These are phyloP conservation scores for Lactarius evosmus DNA, from an alignment of 768 basidiomycete genomes.

Conservation along the genomic window DNA sequence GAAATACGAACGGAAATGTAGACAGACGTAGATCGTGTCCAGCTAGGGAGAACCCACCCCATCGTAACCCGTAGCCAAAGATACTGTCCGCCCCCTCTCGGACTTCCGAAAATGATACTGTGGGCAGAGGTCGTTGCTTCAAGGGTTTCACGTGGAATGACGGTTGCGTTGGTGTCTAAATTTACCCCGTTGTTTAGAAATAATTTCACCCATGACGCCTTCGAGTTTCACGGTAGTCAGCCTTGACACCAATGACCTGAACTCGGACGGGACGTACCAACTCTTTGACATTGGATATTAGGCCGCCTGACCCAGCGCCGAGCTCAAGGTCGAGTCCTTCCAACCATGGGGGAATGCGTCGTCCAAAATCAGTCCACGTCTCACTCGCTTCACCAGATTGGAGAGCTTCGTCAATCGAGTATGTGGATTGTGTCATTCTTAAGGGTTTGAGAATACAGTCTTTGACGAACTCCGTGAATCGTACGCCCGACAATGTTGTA, in stretches of 20 bases:
- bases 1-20: background rate
- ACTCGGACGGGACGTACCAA: conserved; percentile 36
- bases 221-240: background rate
- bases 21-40: conserved; percentile 40
- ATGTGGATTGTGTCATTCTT: conserved; percentile 42
- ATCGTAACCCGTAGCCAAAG: conserved; percentile 44
- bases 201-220: conserved; percentile 42
- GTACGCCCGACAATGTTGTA: conserved; percentile 33
- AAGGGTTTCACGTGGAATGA: conserved; percentile 37
- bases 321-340: conserved; percentile 30
- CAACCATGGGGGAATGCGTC: conserved; percentile 37
- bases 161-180: conserved; percentile 32
- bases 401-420: conserved; percentile 36
- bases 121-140: conserved; percentile 36
- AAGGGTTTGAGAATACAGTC: conserved; percentile 42
- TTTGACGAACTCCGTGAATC: conserved; percentile 41
- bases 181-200: conserved; percentile 38
- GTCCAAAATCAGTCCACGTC: conserved; percentile 35
- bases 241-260: background rate
- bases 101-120: conserved; percentile 27
- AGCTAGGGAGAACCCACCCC: conserved; percentile 38
- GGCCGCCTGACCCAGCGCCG: conserved; percentile 41
- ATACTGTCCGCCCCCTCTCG: conserved; percentile 28
- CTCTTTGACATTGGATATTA: conserved; percentile 44
- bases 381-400: conserved; percentile 36